phyloP scores from a whole-genome alignment of 805 yeast species.

The Pichia phayaonensis region DNA sequence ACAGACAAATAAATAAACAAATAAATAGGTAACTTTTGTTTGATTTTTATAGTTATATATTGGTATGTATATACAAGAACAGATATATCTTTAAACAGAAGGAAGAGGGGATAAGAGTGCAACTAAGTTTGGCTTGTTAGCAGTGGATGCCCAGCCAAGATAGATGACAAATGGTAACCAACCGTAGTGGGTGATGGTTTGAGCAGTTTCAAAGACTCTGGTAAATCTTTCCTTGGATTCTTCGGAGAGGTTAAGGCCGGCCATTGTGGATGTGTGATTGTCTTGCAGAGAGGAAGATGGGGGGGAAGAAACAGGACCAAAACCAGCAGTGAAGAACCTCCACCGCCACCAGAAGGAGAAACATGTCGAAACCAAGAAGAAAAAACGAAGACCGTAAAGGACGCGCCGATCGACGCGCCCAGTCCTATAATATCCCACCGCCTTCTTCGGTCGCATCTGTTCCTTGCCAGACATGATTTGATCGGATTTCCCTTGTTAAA shows the following conservation, averaged over 20 bases:
- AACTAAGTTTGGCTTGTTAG: constrained; percentile 78
- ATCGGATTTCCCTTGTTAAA: too few relatives aligned
- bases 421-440: background rate
- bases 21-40: background rate
- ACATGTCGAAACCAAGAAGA: background rate
- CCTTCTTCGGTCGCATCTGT: background rate
- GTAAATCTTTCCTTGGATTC: constrained; percentile 74
- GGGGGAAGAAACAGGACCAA: too few relatives aligned
- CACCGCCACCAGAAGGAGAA: too few relatives aligned
- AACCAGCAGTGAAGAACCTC: too few relatives aligned
- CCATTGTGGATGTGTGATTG: constrained; percentile 21
- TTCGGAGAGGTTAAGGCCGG: constrained; percentile 35
- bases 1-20: background rate
- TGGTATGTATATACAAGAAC: background rate
- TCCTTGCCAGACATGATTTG: background rate
- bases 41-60: constrained; percentile 4
- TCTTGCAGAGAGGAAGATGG: background rate
- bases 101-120: constrained; percentile 75
- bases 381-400: too few relatives aligned
- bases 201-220: constrained; percentile 74
- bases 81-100: constrained; percentile 40
- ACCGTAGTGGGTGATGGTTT: constrained; percentile 88
- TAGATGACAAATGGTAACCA: constrained; percentile 94
- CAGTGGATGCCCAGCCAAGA: constrained; percentile 77
- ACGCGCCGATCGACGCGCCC: background rate